Evolutionary conservation across 768 basidiomycete species (phyloP).

Genomic region (Tricholoma bakamatsutake): DNA sequence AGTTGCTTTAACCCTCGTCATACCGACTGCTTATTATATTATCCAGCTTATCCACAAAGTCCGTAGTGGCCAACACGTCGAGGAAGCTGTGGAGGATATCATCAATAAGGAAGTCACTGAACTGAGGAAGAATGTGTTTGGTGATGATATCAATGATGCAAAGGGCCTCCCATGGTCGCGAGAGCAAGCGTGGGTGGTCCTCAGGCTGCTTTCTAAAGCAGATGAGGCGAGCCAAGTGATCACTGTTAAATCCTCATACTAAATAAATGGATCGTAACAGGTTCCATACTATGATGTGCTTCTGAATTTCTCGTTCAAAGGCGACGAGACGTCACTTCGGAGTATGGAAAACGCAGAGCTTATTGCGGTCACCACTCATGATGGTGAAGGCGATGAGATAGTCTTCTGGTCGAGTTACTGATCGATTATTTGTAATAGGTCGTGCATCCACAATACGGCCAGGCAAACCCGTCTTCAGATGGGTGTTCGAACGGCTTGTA

Average conservation of each 20-base stretch:
- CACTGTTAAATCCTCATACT: not conserved
- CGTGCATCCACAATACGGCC: slow-evolving; percentile 81
- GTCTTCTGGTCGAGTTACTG: not conserved
- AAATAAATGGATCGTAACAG: slow-evolving; percentile 28
- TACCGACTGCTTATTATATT: not conserved
- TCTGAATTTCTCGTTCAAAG: slow-evolving; percentile 84
- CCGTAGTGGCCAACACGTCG: slow-evolving; percentile 60
- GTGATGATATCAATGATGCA: slow-evolving; percentile 86
- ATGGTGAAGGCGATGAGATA: slow-evolving; percentile 40
- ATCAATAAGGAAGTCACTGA: slow-evolving; percentile 74
- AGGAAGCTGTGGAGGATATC: slow-evolving; percentile 89
- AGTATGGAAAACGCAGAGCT: slow-evolving; percentile 87
- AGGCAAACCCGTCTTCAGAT: slow-evolving; percentile 86
- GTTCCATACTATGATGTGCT: slow-evolving; percentile 79
- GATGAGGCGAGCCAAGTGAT: slow-evolving; percentile 47
- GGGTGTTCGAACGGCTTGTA: slow-evolving; percentile 78
- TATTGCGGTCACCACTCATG: slow-evolving; percentile 69
- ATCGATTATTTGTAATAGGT: slow-evolving; percentile 34
- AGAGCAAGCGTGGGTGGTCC: slow-evolving; percentile 83
- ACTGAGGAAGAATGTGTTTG: slow-evolving; percentile 87
- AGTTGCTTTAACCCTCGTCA: slow-evolving; percentile 19
- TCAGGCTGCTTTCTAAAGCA: slow-evolving; percentile 64
- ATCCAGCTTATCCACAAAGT: slow-evolving; percentile 83
- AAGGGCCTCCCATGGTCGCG: slow-evolving; percentile 78
- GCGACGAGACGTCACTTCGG: slow-evolving; percentile 75